A percentile compares a stretch with the other conserved stretches of the same genome.
phyloP scores from a whole-genome alignment of 768 basidiomycete species.

The Obba rivulosa region DNA sequence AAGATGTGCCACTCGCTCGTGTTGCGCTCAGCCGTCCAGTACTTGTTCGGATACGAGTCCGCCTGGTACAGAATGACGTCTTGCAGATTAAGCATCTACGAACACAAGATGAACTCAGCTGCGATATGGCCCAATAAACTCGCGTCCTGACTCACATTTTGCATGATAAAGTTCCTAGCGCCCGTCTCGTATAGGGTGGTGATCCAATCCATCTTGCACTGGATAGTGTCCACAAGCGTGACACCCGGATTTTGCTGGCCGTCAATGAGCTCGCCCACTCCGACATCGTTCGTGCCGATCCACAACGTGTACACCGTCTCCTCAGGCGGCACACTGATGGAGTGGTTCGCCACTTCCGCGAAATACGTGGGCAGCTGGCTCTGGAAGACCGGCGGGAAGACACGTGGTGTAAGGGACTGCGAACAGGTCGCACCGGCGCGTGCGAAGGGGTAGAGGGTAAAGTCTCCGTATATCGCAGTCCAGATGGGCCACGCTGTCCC shows the following conservation, averaged over 20 bases:
- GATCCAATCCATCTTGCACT: constrained; percentile 58
- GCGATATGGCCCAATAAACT: neutral
- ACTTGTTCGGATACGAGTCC: constrained; percentile 27
- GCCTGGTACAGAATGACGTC: constrained; percentile 25
- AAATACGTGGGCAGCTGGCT: constrained; percentile 53
- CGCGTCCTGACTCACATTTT: constrained; percentile 42
- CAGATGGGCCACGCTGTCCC: constrained; percentile 59
- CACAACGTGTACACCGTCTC: constrained; percentile 61
- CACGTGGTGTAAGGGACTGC: constrained; percentile 52
- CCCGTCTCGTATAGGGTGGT: constrained; percentile 50
- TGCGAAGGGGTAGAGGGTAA: constrained; percentile 53
- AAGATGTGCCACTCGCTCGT: constrained; percentile 29
- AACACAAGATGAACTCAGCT: neutral
- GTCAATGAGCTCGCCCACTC: constrained; percentile 46
- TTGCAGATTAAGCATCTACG: constrained; percentile 32
- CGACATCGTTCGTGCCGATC: constrained; percentile 61
- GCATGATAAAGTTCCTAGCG: constrained; percentile 64
- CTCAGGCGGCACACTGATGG: constrained; percentile 31
- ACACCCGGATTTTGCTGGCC: constrained; percentile 40
- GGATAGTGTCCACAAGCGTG: constrained; percentile 52
- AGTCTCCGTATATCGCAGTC: constrained; percentile 47
- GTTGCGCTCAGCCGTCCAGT: constrained; percentile 28
- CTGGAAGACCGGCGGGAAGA: constrained; percentile 55
- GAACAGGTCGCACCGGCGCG: constrained; percentile 62
- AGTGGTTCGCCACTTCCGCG: constrained; percentile 34